These are phyloP conservation scores for Phytopythium ostracodes DNA, from an alignment of 352 stramenopile species.

Conservation along the genomic window DNA sequence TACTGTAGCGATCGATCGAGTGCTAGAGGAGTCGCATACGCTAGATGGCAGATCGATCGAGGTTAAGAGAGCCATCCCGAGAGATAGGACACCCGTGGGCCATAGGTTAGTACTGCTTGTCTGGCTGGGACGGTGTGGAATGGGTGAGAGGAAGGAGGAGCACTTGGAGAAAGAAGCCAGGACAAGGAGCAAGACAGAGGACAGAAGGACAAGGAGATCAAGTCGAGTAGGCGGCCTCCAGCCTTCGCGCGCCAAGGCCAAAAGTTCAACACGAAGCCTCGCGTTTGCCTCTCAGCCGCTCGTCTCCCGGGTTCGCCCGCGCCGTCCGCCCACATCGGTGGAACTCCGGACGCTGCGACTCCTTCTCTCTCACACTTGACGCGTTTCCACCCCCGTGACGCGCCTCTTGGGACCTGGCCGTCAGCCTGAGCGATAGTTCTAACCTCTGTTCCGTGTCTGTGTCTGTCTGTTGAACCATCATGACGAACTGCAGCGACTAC, in stretches of 20 bases:
- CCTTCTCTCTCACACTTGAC: constrained; percentile 27
- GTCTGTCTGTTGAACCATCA: background rate
- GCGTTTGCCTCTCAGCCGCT: constrained; percentile 5
- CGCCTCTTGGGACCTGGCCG: background rate
- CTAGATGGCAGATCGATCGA: constrained; percentile 90
- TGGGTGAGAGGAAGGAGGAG: constrained; percentile 20
- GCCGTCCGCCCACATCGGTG: background rate
- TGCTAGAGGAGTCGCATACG: constrained; percentile 83
- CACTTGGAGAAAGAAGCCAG: constrained; percentile 16
- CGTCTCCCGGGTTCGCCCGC: constrained; percentile 16
- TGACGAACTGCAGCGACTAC: constrained; percentile 28
- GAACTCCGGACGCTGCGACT: constrained; percentile 19
- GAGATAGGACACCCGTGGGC: constrained; percentile 65
- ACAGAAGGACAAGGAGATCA: constrained; percentile 3
- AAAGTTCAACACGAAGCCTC: constrained; percentile 29
- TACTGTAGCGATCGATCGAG: constrained; percentile 67
- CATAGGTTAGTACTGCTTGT: constrained; percentile 68
- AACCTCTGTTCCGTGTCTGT: background rate
- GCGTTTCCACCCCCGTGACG: constrained; percentile 22
- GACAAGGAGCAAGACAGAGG: constrained; percentile 5
- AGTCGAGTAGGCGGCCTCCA: background rate
- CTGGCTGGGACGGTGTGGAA: constrained; percentile 1
- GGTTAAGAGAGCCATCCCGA: constrained; percentile 90
- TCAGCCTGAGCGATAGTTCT: background rate
- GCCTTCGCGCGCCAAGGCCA: constrained; percentile 2